Base-by-base conservation (phyloP, 176 grass and related monocot species). In the Zoysia japonica region DNA sequence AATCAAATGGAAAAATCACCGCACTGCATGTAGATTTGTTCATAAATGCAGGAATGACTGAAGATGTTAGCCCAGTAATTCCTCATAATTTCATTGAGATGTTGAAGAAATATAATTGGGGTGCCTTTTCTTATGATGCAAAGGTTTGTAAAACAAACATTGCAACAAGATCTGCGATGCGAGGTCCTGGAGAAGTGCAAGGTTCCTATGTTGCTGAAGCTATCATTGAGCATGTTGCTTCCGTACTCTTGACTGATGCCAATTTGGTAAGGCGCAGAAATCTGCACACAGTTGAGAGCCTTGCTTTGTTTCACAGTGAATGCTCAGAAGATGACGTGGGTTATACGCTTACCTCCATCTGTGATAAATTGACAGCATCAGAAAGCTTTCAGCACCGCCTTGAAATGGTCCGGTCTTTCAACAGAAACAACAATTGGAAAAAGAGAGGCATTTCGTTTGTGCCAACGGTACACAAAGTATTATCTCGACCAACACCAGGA, bases 71-170 rank as follows among this genome's bases (percentile, higher is more conserved):
- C 55, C 53, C 39, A 39, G 20, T 91, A 16, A 94, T 98, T 53
- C 92, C 95, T 68, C 46, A 83, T 45, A 92, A 97, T 85, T 78
- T 94, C 37, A 86, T 90, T 80, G 88, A 82, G 75, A 78, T 88
- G 67, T 48, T 97, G 47, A 94, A 94, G 75, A 97, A 94, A 69
- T 97, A 97, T 80, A 89, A 97, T 40, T 97, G 95, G 95, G 92
- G 92, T 88, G 83, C 95, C 47, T 83, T 97, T 82, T 97, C 95
- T 57, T 97, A 92, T 83, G 83, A 97, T 76, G 85, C 83, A 71
- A 97, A 87, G 80, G 68, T 97, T 64, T 97, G 95, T 65, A 94
- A 84, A 86, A 97, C 95, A 48, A 97, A 97, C 67, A 65, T 90
- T 76, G 67, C 78, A 76, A 87, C 95, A 14, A 94, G 79, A 50